Evolutionary conservation across 176 grass and related monocot species (phyloP), one percentile per base, ranked within the genome.

Genomic region (Oropetium thomaeum): DNA sequence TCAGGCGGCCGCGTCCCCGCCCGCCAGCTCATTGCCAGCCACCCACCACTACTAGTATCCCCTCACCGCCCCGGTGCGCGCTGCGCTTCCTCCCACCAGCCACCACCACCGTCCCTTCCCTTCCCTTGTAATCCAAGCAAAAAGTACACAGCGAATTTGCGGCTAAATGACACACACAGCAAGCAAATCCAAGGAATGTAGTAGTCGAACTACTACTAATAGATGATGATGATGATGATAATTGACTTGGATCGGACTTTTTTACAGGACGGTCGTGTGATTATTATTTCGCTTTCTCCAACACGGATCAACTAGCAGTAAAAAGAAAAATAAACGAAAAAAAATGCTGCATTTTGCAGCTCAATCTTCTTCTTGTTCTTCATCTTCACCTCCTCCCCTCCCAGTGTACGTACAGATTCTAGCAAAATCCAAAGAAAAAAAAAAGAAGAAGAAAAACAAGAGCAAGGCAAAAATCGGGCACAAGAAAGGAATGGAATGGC

Each of bases 1-100:
- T 48, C 44, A 12, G 14, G 70, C 60, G 75, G 8, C 76, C 29
- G 53, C 31, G 14, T 28, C 23, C 30, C 9, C 64, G 20, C 28
- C 54, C 31, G 79, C 79, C 85, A 87, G 78, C 84, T 82, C 84
- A 87, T 65, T 72, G 73, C 84, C 84, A 77, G 45, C 78, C 64
- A 73, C 25, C 40, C 20, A 35, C 30, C 58, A 75, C 58, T 23
- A 7, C 67, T 16, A n/a, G n/a, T n/a, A 40, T 79, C 58, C 62
- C 39, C 52, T 80, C 76, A 80, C 83, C 76, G n/a, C 5, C 25
- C 76, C 83, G 69, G 83, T 85, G 75, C 64, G 47, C 70, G 32
- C 52, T 47, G 1, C 72, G 53, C 26, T 7, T 35, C 67, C 14
- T 11, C 35, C 20, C 4, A 52, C 51, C 28, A n/a, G n/a, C n/a